Percentiles rank a stretch among this genome's conserved stretches.
Evolutionary conservation across 192 early-diverging fungal genomes (phyloP).

Genomic region (Coemansia erecta): DNA sequence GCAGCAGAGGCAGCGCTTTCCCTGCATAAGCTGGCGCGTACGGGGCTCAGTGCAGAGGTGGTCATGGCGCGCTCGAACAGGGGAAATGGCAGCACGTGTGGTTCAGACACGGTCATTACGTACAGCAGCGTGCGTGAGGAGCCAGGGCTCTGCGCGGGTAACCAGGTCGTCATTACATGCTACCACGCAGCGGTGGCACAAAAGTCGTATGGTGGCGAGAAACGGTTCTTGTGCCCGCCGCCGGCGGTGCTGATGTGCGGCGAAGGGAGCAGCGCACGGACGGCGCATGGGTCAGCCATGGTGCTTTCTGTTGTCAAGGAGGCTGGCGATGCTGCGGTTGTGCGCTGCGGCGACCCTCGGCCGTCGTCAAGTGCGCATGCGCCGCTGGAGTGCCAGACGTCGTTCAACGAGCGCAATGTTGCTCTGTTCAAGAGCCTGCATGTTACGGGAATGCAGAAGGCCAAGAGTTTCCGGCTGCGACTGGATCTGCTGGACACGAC

Average conservation of each 20-base stretch:
- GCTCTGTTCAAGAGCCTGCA: conserved; percentile 75
- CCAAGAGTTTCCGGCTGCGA: conserved; percentile 73
- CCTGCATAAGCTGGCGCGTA: conserved; percentile 9
- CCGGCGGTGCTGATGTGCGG: conserved; percentile 66
- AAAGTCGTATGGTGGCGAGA: conserved; percentile 93
- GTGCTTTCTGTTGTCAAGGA: conserved; percentile 65
- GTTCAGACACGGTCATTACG: not conserved
- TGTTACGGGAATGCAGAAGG: conserved; percentile 76
- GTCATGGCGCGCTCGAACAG: not conserved
- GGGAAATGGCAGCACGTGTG: not conserved
- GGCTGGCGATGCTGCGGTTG: conserved; percentile 28
- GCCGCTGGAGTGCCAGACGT: conserved; percentile 49
- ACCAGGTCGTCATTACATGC: conserved; percentile 75
- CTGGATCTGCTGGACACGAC: conserved; percentile 54
- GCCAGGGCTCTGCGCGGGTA: conserved; percentile 21
- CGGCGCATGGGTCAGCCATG: conserved; percentile 58
- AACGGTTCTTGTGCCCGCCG: conserved; percentile 78
- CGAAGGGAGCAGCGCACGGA: conserved; percentile 33
- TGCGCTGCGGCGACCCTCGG: conserved; percentile 5
- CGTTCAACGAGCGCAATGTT: conserved; percentile 51
- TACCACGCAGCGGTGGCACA: conserved; percentile 82
- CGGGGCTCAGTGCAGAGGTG: not conserved
- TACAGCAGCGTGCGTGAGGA: conserved; percentile 9
- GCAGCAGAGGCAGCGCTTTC: conserved; percentile 1
- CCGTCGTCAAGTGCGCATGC: conserved; percentile 48